Conservation (phyloP, 192 early-diverging fungal species). For the Coemansia sp. region DNA sequence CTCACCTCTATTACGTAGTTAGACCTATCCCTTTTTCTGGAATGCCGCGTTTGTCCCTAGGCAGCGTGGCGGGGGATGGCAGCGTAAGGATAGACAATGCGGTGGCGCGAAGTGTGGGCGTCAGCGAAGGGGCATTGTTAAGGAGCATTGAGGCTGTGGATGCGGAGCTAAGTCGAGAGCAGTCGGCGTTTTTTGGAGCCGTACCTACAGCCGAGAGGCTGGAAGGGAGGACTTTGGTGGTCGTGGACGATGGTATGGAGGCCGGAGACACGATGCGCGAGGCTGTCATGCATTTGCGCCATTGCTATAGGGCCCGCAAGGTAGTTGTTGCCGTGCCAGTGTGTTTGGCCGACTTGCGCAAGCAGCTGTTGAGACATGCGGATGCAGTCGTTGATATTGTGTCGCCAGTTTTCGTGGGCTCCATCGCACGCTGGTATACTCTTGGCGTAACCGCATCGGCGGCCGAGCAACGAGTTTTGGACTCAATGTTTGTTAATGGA, state of each 20-base stretch:
- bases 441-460: constrained; percentile 16
- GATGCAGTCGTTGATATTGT: constrained; percentile 43
- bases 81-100: constrained; percentile 48
- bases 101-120: constrained; percentile 33
- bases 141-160: constrained; percentile 18
- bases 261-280: constrained; percentile 55
- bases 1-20: constrained; percentile 45
- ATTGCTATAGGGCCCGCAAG: constrained; percentile 25
- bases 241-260: constrained; percentile 54
- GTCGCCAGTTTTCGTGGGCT: constrained; percentile 45
- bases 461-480: constrained; percentile 25
- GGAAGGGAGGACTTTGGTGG: constrained; percentile 29
- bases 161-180: constrained; percentile 19
- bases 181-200: constrained; percentile 19
- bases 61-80: constrained; percentile 53
- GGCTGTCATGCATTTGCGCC: constrained; percentile 47
- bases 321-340: constrained; percentile 53
- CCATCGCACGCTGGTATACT: constrained; percentile 42
- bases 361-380: constrained; percentile 38
- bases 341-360: constrained; percentile 51
- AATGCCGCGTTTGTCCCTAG: constrained; percentile 46
- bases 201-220: constrained; percentile 6
- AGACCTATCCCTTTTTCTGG: constrained; percentile 29
- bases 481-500: constrained; percentile 27
- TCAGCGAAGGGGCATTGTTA: constrained; percentile 11